Conservation (phyloP, 176 grass and related monocot genomes). For the Phoenix roebelenii region DNA sequence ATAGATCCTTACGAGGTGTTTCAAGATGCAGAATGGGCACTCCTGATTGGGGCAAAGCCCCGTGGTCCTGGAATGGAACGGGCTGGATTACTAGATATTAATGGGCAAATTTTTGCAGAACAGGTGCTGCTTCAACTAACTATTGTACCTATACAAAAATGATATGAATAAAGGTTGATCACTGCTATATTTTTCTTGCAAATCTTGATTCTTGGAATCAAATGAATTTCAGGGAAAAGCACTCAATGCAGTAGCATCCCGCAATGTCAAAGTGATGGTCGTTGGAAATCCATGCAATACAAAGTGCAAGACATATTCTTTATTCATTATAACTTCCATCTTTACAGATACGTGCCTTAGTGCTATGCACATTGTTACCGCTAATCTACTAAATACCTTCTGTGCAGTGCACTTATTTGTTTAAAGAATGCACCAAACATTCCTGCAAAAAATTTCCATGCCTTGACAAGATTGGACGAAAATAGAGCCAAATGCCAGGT, state of each 20-base stretch:
- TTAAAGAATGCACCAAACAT: conserved; percentile 85
- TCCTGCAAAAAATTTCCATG: conserved; percentile 84
- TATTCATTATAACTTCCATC: no score
- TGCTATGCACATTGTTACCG: background rate
- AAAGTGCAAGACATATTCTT: conserved; percentile 35
- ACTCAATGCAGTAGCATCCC: conserved; percentile 84
- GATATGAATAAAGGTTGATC: no score
- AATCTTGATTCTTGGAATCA: background rate
- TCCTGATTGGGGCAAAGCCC: conserved; percentile 93
- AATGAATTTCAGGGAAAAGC: conserved; percentile 71
- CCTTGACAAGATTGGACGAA: conserved; percentile 86
- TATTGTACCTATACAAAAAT: background rate
- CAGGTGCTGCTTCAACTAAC: conserved; percentile 38
- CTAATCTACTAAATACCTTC: conserved; percentile 14
- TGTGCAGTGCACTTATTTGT: conserved; percentile 80
- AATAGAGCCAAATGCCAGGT: conserved; percentile 99
- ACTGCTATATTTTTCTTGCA: no score
- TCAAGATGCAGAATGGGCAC: conserved; percentile 76
- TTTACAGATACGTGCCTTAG: no score
- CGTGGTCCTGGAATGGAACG: conserved; percentile 94
- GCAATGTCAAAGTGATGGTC: conserved; percentile 76
- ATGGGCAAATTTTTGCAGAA: conserved; percentile 85
- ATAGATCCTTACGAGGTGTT: conserved; percentile 79
- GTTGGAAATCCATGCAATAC: conserved; percentile 97
- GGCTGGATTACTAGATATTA: conserved; percentile 79